Base-by-base conservation (phyloP, 108 stramenopile species). In the Aureococcus anophagefferens region DNA sequence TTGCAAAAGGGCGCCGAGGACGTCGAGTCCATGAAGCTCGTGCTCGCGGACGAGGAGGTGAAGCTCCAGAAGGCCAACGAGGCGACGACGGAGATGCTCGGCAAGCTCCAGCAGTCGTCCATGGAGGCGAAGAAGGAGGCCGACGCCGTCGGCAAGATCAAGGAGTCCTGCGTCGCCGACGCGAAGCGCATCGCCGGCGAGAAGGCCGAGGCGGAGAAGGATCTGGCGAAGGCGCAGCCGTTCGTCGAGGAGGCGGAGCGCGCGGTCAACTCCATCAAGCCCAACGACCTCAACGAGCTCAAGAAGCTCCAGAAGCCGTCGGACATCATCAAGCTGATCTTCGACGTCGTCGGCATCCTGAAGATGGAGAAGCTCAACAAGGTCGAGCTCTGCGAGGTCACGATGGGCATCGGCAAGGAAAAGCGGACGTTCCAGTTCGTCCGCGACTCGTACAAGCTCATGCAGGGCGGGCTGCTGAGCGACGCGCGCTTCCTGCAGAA, bases 1-100 rank as follows among this genome's bases (percentile, higher is more conserved):
- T 77, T 87, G 33, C 65, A 68, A 33, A 69, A 79, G 46, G 86
- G 85, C 21, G 83, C 79, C 25, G 63, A 75, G 33, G 86, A 86
- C 71, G 86, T 87, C n/a, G 85, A 87, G 67, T 74, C 75, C 51
- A 81, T 87, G 81, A 87, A 87, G 81, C 71, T 79, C 29, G 65
- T 72, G 29, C 77, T 87, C 28, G 83, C 80, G 17, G 79, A 80
- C 51, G 83, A 87, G 62, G 81, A 86, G 70, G 75, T 84, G 40
- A 80, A 86, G 66, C 80, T 87, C 17, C 44, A 68, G 37, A 76
- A 77, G 32, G 83, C 81, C 33, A 81, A 71, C 31, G 72, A 73
- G 30, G 83, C 79, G 33, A 83, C 81, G 36, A 83, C 82, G 18
- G 63, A 35, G 15, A 84, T 87, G 85, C 74, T 87, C 46, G 84